Base-by-base conservation (phyloP, 495 filamentous ascomycete genomes). In the Aspergillus sclerotiicarbonarius region DNA sequence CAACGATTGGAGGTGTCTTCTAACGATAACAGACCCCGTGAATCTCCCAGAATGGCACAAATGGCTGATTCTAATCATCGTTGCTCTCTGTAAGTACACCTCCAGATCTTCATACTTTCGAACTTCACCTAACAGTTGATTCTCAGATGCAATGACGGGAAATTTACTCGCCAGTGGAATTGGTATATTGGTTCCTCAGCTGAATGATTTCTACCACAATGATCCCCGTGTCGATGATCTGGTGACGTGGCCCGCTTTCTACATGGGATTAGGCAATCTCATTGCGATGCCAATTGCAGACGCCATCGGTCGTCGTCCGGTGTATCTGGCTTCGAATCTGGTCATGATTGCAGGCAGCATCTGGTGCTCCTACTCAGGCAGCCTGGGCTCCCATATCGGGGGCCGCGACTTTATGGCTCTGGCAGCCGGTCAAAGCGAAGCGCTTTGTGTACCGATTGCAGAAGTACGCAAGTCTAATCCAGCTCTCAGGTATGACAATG, bases 381-480 rank as follows among this genome's bases (percentile, higher is more conserved):
- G 16, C 13, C 4, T 49, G 8, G 20, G 20, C 7, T 49, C 46
- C 1, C 46, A 49, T 25, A 67, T 67, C 29, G 64, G 57, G 5
- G 64, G 61, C 8, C 61, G 64, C 9, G 54, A 63, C 44, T 60
- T 67, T 25, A 63, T 67, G 61, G 49, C 54, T 16, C 58, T 67
- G n/a, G 64, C 64, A 7, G 64, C 64, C 0, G 64, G 64, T 15
- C 64, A 67, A 32, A 63, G 61, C 47, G 64, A 67, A 48, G 64
- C 64, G 1, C 51, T 67, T 8, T 56, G 54, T 19, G 59, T 59
- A 1, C 47, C 62, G 58, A 63, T 67, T 16, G 47, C 62, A 5
- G 59, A 66, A 33, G 31, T 33, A 33, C 10, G 31, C 31, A 33
- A 33, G 10, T 33, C 10, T 33, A 33, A 33, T 10, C 31, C 31